These are phyloP conservation scores for Periconia sp. DNA, from an alignment of 2,329 filamentous ascomycete species.

Conservation along the genomic window DNA sequence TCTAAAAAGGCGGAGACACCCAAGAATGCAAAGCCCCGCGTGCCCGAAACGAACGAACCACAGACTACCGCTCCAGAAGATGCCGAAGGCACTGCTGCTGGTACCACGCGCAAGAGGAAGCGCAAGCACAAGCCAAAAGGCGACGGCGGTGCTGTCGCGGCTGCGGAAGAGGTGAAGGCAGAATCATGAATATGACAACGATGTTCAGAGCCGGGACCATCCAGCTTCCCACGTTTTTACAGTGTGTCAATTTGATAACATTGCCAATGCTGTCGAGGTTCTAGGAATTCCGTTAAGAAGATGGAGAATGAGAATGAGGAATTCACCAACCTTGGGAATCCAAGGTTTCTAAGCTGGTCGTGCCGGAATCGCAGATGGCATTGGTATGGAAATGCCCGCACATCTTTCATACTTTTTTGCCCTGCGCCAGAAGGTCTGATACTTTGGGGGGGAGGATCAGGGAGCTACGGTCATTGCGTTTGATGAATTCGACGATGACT, in stretches of 20 bases:
- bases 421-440: conserved; percentile 50
- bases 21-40: conserved; percentile 13
- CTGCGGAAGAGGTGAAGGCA: conserved; percentile 16
- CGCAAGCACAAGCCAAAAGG: conserved; percentile 42
- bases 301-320: background rate
- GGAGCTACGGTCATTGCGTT: conserved; percentile 81
- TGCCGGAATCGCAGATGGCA: background rate
- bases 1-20: conserved; percentile 53
- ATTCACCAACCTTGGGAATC: background rate
- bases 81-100: conserved; percentile 21
- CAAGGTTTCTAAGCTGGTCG: background rate
- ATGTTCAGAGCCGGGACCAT: background rate
- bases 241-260: background rate
- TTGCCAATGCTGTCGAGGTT: background rate
- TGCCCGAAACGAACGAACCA: conserved; percentile 6
- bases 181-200: conserved; percentile 18
- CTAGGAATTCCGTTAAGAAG: background rate
- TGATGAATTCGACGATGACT: conserved; percentile 86
- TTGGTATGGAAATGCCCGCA: background rate
- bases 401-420: conserved; percentile 49
- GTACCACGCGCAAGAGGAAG: conserved; percentile 39
- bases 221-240: background rate
- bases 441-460: conserved; percentile 92
- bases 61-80: conserved; percentile 12
- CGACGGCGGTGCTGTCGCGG: conserved; percentile 22